Evolutionary conservation across 139 green algal species (phyloP).

Genomic region (Mychonastes homosphaera): DNA sequence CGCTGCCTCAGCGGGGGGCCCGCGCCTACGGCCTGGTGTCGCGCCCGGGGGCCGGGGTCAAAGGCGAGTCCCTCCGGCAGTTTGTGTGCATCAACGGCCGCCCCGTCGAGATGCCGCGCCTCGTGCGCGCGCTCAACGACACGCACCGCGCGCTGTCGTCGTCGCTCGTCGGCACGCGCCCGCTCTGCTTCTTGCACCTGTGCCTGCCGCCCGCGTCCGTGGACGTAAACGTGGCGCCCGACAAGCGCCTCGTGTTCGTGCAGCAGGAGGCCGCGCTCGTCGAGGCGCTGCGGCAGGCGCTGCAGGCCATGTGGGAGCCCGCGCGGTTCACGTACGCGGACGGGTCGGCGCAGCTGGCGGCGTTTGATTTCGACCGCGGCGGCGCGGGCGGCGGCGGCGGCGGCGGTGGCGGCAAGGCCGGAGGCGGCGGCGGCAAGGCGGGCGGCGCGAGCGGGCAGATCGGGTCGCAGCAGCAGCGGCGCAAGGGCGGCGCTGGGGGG

Average conservation of each 20-base stretch:
- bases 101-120: conserved; percentile 80
- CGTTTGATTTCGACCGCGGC: neutral
- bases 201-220: conserved; percentile 34
- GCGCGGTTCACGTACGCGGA: conserved; percentile 52
- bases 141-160: conserved; percentile 33
- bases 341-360: conserved; percentile 3
- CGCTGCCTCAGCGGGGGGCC: conserved; percentile 19
- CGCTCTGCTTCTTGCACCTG: conserved; percentile 68
- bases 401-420: neutral
- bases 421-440: conserved; percentile 10
- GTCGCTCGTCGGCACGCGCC: conserved; percentile 13
- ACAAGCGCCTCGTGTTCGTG: conserved; percentile 87
- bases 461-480: neutral
- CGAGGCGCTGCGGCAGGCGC: conserved; percentile 27
- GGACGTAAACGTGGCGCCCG: conserved; percentile 94
- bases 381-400: neutral
- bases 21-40: conserved; percentile 53
- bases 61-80: conserved; percentile 54
- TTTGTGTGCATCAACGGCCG: conserved; percentile 91
- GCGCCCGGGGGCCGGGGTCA: conserved; percentile 38
- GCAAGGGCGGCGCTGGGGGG: neutral
- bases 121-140: conserved; percentile 56
- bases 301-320: conserved; percentile 53
- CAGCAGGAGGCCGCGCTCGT: conserved; percentile 38
- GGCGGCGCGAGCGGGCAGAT: neutral